phyloP scores from a whole-genome alignment of 192 early-diverging fungal genomes.

The Linnemannia elongata region DNA sequence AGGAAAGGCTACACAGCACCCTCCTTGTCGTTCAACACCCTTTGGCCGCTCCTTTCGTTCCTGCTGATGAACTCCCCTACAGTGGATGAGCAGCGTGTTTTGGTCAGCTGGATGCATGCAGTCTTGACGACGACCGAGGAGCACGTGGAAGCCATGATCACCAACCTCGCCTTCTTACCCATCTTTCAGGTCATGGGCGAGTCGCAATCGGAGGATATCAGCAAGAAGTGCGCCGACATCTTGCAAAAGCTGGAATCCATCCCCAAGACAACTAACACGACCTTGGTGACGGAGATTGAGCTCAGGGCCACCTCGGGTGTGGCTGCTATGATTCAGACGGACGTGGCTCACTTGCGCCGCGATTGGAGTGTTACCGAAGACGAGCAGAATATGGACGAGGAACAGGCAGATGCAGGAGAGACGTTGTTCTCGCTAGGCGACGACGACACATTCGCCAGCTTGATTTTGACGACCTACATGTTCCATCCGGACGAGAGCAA shows the following conservation, averaged over 20 bases:
- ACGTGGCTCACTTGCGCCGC: constrained; percentile 23
- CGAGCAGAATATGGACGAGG: not conserved
- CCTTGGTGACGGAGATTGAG: not conserved
- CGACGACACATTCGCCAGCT: constrained; percentile 35
- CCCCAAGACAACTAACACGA: constrained; percentile 1
- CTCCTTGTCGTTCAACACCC: constrained; percentile 26
- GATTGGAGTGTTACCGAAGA: constrained; percentile 1
- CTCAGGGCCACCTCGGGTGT: constrained; percentile 10
- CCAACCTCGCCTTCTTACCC: constrained; percentile 62
- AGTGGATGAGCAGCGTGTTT: constrained; percentile 58
- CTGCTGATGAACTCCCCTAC: constrained; percentile 62
- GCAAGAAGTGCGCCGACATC: constrained; percentile 52
- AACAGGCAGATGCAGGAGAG: not conserved
- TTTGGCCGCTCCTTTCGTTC: constrained; percentile 61
- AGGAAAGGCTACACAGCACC: constrained; percentile 31
- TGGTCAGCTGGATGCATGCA: constrained; percentile 54
- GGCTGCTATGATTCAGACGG: constrained; percentile 35
- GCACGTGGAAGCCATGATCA: constrained; percentile 23
- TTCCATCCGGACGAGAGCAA: constrained; percentile 51
- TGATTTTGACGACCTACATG: constrained; percentile 51
- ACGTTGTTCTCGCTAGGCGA: constrained; percentile 12
- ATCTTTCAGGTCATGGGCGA: constrained; percentile 68
- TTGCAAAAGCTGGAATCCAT: constrained; percentile 40
- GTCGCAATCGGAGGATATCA: constrained; percentile 18
- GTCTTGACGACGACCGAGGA: constrained; percentile 8